phyloP scores from a whole-genome alignment of 805 yeast species.

The Helenozyma baotianmanensis region DNA sequence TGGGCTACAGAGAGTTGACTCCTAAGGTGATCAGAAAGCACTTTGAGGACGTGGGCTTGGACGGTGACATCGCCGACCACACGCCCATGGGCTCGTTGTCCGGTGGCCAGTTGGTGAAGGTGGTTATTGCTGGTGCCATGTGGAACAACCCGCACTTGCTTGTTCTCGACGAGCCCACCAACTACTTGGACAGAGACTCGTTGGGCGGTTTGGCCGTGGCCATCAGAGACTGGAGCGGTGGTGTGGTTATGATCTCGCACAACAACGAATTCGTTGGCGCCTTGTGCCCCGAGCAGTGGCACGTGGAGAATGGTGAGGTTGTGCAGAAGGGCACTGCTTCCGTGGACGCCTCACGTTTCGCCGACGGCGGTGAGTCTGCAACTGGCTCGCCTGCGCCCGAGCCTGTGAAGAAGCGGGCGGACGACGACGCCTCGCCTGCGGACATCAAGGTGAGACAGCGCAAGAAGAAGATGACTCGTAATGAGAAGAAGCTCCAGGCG shows the following conservation, averaged over 20 bases:
- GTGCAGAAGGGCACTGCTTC: conserved; percentile 76
- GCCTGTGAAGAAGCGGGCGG: conserved; percentile 42
- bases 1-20: conserved; percentile 53
- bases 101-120: conserved; percentile 97
- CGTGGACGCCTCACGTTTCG: conserved; percentile 76
- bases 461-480: conserved; percentile 97
- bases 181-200: conserved; percentile 96
- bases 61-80: conserved; percentile 97
- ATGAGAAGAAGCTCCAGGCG: conserved; percentile 85
- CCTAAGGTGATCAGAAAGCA: conserved; percentile 94
- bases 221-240: conserved; percentile 96
- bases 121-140: conserved; percentile 99
- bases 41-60: conserved; percentile 95
- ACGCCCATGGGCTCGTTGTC: conserved; percentile 95
- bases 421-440: conserved; percentile 89
- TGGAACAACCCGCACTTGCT: conserved; percentile 98
- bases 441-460: conserved; percentile 87
- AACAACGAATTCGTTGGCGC: conserved; percentile 97
- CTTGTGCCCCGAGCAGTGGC: conserved; percentile 97
- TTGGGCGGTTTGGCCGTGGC: conserved; percentile 97
- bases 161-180: conserved; percentile 97
- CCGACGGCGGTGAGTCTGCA: conserved; percentile 61
- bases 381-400: conserved; percentile 36
- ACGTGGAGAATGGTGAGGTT: conserved; percentile 87
- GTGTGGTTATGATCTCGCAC: conserved; percentile 98